These are phyloP conservation scores for Aphanomyces euteiches DNA, from an alignment of 352 stramenopile genomes.

Conservation along the genomic window DNA sequence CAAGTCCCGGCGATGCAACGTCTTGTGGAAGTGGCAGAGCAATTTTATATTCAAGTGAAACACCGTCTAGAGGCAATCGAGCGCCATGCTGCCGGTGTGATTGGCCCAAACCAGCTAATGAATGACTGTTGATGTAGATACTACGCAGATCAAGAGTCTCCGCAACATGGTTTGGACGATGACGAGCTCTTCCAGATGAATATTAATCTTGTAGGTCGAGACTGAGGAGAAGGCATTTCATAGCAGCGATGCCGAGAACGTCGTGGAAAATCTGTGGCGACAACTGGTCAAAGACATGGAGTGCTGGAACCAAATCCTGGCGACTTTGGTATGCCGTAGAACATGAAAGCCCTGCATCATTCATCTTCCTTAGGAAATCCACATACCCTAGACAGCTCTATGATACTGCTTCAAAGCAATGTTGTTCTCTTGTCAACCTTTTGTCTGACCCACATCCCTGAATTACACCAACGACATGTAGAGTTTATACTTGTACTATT, in stretches of 20 bases:
- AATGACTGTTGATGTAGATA: slow-evolving; percentile 24
- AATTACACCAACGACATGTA: too few species aligned
- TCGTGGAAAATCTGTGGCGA: slow-evolving; percentile 64
- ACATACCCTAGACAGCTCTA: background rate
- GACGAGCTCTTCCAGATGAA: too few species aligned
- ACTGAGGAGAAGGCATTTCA: background rate
- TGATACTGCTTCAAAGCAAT: too few species aligned
- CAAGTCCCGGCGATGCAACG: slow-evolving; percentile 52
- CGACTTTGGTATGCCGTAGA: slow-evolving; percentile 53
- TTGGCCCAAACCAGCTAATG: slow-evolving; percentile 30
- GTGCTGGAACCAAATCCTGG: slow-evolving; percentile 79
- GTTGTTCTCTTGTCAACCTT: too few species aligned
- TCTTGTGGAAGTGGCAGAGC: slow-evolving; percentile 52
- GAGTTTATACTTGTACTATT: too few species aligned
- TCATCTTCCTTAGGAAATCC: background rate
- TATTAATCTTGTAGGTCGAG: slow-evolving; percentile 2
- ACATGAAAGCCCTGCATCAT: too few species aligned
- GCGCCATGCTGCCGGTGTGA: background rate
- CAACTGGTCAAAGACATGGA: slow-evolving; percentile 84
- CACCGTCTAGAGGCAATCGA: slow-evolving; percentile 43
- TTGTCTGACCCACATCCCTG: too few species aligned
- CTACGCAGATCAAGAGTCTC: slow-evolving; percentile 33
- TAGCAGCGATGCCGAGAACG: slow-evolving; percentile 24
- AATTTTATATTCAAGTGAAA: slow-evolving; percentile 62
- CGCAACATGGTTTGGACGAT: slow-evolving; percentile 46